Conservation (phyloP, 2,329 filamentous ascomycete genomes). For the Penicillium sp. region DNA sequence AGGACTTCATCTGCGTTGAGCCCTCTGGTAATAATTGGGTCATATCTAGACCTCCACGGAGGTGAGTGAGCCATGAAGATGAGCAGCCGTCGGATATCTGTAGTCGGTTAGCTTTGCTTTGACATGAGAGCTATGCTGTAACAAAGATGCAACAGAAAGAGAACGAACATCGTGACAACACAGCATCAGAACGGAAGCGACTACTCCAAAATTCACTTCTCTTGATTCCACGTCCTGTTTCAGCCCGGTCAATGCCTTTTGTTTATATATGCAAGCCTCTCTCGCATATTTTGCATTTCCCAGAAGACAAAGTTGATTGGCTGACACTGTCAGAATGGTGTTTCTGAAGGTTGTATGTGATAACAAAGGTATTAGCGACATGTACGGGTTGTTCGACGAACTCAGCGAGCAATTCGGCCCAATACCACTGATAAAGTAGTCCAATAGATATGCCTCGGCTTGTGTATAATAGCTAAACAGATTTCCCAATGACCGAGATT, state of each 20-base stretch:
- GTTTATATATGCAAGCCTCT: slow-evolving; percentile 24
- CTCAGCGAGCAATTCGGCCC: slow-evolving; percentile 30
- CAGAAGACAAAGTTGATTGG: slow-evolving; percentile 26
- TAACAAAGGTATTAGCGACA: slow-evolving; percentile 20
- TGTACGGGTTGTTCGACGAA: slow-evolving; percentile 26
- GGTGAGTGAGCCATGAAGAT: slow-evolving; percentile 29
- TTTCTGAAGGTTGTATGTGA: slow-evolving; percentile 20
- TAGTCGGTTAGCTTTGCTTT: not conserved
- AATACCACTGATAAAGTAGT: slow-evolving; percentile 28
- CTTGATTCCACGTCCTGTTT: slow-evolving; percentile 19
- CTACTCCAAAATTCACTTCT: slow-evolving; percentile 19
- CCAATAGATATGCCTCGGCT: slow-evolving; percentile 19
- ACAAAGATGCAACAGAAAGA: not conserved
- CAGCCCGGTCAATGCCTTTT: slow-evolving; percentile 23
- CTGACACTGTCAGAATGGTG: slow-evolving; percentile 26
- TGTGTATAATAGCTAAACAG: slow-evolving; percentile 4
- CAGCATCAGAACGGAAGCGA: slow-evolving; percentile 31
- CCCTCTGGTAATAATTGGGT: slow-evolving; percentile 17
- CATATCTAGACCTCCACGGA: slow-evolving; percentile 26
- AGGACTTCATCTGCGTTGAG: slow-evolving; percentile 16
- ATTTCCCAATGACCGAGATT: slow-evolving; percentile 2
- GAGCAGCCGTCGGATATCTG: slow-evolving; percentile 30
- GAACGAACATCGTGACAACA: slow-evolving; percentile 29
- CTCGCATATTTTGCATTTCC: slow-evolving; percentile 21
- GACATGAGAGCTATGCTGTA: not conserved